Conservation (phyloP, 768 basidiomycete species). For the Dictyophora rubrovolvata region DNA sequence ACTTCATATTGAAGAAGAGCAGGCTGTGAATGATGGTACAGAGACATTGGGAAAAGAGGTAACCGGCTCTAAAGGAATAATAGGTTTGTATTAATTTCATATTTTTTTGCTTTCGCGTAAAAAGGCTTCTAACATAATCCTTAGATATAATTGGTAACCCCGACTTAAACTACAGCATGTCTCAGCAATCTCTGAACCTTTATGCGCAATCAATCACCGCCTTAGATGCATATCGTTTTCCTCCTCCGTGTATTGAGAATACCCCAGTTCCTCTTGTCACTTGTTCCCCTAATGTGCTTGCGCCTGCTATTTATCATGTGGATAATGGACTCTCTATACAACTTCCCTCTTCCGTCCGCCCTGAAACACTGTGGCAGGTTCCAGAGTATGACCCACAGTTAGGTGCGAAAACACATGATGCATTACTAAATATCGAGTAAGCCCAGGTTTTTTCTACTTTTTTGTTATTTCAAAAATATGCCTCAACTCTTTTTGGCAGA, state of each 20-base stretch:
- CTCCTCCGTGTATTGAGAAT: background rate
- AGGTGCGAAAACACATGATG: background rate
- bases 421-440: background rate
- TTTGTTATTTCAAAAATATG: too few species aligned
- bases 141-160: background rate
- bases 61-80: background rate
- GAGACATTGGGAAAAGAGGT: background rate
- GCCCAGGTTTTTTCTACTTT: background rate
- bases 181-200: background rate
- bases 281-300: background rate
- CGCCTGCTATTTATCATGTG: background rate
- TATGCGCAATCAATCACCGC: background rate
- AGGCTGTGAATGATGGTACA: background rate
- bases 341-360: background rate
- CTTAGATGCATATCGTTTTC: constrained; percentile 4
- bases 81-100: background rate
- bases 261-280: background rate
- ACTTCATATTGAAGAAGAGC: background rate
- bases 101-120: too few species aligned
- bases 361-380: background rate
- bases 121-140: background rate
- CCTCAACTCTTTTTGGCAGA: too few species aligned
- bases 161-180: background rate
- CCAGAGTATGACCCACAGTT: background rate
- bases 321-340: background rate